phyloP scores from a whole-genome alignment of 2,329 filamentous ascomycete genomes.

The Penicillium sp. region DNA sequence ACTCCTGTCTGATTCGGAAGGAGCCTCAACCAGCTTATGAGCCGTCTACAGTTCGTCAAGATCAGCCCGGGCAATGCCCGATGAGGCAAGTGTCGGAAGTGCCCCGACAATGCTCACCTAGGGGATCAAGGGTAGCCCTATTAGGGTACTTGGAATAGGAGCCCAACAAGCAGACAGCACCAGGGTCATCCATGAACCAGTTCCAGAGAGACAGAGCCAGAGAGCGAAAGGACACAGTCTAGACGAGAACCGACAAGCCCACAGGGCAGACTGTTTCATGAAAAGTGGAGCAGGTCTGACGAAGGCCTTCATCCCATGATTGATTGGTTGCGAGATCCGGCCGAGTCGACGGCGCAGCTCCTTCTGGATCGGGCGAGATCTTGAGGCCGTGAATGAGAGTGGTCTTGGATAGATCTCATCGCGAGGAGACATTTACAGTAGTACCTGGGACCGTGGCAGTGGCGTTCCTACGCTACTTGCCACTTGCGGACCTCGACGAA shows the following conservation, averaged over 20 bases:
- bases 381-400: no score
- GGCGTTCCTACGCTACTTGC: conserved; percentile 12
- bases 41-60: conserved; percentile 7
- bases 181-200: conserved; percentile 8
- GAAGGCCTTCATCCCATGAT: background rate
- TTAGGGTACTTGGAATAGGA: background rate
- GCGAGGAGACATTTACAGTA: background rate
- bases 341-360: conserved; percentile 7
- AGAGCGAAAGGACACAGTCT: background rate
- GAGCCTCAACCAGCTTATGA: conserved; percentile 9
- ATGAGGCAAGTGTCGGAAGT: background rate
- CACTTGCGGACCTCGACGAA: no score
- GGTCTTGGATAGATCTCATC: background rate
- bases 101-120: background rate
- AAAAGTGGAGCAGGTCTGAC: conserved; percentile 17
- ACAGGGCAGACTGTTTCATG: conserved; percentile 20
- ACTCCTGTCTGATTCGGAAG: conserved; percentile 1
- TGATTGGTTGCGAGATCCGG: conserved; percentile 13
- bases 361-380: background rate
- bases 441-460: conserved; percentile 7
- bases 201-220: conserved; percentile 1
- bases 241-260: conserved; percentile 6
- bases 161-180: background rate
- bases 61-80: background rate
- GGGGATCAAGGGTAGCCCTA: background rate